Base-by-base conservation (phyloP, 202 grass and related monocot genomes). In the Eragrostis tef region DNA sequence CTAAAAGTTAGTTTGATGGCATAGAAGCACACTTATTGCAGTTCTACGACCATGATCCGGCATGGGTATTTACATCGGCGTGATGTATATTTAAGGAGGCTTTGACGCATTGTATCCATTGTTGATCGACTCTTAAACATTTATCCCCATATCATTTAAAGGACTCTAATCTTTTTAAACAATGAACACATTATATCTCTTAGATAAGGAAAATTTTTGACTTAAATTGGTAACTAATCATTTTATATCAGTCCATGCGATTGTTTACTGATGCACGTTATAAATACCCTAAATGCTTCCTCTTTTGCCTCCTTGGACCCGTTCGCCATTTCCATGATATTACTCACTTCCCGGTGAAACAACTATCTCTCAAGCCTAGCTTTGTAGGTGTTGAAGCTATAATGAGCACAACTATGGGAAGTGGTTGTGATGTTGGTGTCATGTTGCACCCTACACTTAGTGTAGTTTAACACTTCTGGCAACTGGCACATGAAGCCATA, bases 1-100 rank as follows among this genome's bases (percentile, higher is more conserved):
- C 11, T 72, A 61, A 71, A 76, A 72, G 11, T 64, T 64, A 82
- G 8, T 54, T 79, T 7, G 19, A 14, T 79, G 62, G 62, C 47
- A 41, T 52, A 8, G 13, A 36, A 50, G 48, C 3, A 15, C 48
- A 68, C 34, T 39, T 14, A 15, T 3, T 11, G 9, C 6, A 45
- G 6, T 49, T 49, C 16, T 12, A 49, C 0, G 22, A 58, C 9
- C 3, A 58, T 58, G 20, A 3, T 58, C 9, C n/a, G n/a, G n/a
- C n/a, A 31, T 31, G 1, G 29, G 29, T 31, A 1, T 24, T 19
- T 58, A 21, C 7, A 39, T 39, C 6, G 34, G 42, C 31, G 39
- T 24, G 6, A 34, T 64, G 47, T 19, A 78, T 78, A 25, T 24
- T 10, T 6, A 27, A 4, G 24, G 58, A 27, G 10, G 9, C 0